A percentile compares a stretch with the other conserved stretches of the same genome.
phyloP scores from a whole-genome alignment of 106 monocot species.

The Dendrobium catenatum region DNA sequence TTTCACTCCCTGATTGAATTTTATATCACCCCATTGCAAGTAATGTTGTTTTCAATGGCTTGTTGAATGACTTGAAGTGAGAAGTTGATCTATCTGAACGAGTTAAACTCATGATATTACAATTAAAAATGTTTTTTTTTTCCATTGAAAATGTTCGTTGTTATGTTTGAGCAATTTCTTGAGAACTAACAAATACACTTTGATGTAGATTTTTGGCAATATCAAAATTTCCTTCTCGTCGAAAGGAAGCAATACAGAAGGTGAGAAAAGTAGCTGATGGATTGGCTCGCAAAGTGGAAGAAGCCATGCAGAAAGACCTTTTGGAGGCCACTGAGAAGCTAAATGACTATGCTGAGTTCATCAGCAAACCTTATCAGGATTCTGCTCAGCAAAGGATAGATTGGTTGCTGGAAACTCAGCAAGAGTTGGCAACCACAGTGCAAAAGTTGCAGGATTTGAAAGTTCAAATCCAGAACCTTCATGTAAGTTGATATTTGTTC shows the following conservation, averaged over 20 bases:
- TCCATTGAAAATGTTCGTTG: no score
- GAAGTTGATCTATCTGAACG: background rate
- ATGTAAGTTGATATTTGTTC: slow-evolving; percentile 4
- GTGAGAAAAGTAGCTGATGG: slow-evolving; percentile 57
- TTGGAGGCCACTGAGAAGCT: slow-evolving; percentile 32
- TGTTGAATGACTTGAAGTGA: no score
- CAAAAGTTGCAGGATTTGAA: slow-evolving; percentile 46
- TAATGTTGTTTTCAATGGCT: no score
- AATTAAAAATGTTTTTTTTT: no score
- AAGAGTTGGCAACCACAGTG: slow-evolving; percentile 33
- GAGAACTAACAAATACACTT: background rate
- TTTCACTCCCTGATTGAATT: no score
- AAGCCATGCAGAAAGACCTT: slow-evolving; percentile 81
- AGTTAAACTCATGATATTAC: background rate
- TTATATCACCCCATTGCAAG: no score
- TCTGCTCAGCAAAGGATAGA: slow-evolving; percentile 51
- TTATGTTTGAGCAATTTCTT: no score
- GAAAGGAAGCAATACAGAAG: slow-evolving; percentile 64
- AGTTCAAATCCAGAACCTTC: slow-evolving; percentile 56
- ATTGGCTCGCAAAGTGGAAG: slow-evolving; percentile 52
- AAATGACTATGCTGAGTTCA: slow-evolving; percentile 33
- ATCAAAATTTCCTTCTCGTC: slow-evolving; percentile 70
- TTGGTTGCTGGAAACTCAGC: slow-evolving; percentile 31
- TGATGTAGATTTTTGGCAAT: slow-evolving; percentile 48
- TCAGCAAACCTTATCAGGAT: slow-evolving; percentile 69